Conservation (phyloP, 495 filamentous ascomycete genomes). For the Penicillium bovifimosum region DNA sequence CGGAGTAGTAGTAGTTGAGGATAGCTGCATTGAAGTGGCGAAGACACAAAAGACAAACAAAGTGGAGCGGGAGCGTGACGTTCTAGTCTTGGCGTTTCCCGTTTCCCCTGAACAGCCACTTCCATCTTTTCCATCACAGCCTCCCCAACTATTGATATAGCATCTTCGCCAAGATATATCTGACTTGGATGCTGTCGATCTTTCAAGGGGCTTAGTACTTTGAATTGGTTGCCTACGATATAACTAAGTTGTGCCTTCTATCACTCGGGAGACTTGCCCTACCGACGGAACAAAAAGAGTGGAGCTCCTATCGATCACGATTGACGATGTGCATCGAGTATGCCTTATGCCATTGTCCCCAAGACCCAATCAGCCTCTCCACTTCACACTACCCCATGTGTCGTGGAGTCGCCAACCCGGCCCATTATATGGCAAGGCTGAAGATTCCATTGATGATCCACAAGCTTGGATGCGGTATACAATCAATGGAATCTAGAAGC, state of each 20-base stretch:
- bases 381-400: not conserved
- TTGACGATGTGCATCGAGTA: not conserved
- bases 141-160: constrained; percentile 17
- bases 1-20: not conserved
- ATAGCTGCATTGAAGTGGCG: not conserved
- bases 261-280: not conserved
- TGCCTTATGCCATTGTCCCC: not conserved
- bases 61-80: too few relatives aligned
- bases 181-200: constrained; percentile 12
- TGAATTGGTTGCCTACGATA: not conserved
- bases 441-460: not conserved
- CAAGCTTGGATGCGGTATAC: not conserved
- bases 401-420: not conserved
- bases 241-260: too few relatives aligned
- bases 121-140: constrained; percentile 21
- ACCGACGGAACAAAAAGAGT: constrained; percentile 4
- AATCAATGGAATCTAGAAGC: too few relatives aligned
- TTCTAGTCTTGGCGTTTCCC: not conserved
- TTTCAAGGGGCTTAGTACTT: constrained; percentile 7
- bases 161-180: constrained; percentile 12
- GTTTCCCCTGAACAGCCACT: constrained; percentile 13
- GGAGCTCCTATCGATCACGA: not conserved
- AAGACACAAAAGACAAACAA: not conserved
- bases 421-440: not conserved
- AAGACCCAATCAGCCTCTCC: not conserved